Percentiles rank a stretch among this genome's conserved stretches.
Evolutionary conservation across 148 eudicot genomes (phyloP).

Genomic region (Spergularia marina): DNA sequence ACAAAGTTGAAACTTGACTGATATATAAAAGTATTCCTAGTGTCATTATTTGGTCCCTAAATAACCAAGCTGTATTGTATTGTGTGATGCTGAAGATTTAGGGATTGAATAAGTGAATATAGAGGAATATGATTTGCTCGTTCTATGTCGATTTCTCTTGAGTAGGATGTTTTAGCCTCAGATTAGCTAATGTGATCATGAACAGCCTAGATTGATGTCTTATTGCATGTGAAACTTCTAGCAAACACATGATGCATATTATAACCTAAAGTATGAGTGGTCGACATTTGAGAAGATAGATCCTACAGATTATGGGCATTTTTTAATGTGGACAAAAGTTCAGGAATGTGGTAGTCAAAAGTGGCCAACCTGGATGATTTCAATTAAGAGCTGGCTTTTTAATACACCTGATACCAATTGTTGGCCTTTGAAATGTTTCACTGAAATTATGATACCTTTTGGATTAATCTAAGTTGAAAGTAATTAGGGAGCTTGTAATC

Average conservation of each 20-base stretch:
- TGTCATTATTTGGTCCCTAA: neutral
- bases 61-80: neutral
- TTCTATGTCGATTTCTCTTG: neutral
- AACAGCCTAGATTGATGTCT: slow-evolving; percentile 8
- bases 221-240: slow-evolving; percentile 14
- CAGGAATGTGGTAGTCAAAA: slow-evolving; percentile 10
- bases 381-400: neutral
- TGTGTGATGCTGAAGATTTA: neutral
- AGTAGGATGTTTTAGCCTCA: slow-evolving; percentile 1
- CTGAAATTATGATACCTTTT: neutral
- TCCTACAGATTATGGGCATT: slow-evolving; percentile 9
- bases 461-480: neutral
- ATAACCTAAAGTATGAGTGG: slow-evolving; percentile 5
- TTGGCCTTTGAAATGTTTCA: slow-evolving; percentile 13
- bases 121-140: neutral
- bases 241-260: slow-evolving; percentile 4
- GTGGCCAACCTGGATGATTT: slow-evolving; percentile 13
- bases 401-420: neutral
- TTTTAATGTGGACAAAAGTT: slow-evolving; percentile 8
- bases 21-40: neutral
- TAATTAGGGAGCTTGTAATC: neutral
- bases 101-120: neutral
- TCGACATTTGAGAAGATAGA: slow-evolving; percentile 13
- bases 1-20: neutral
- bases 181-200: slow-evolving; percentile 2